Base-by-base conservation (phyloP, 1,284 basidiomycete species). In the Cryptococcus depauperatus region DNA sequence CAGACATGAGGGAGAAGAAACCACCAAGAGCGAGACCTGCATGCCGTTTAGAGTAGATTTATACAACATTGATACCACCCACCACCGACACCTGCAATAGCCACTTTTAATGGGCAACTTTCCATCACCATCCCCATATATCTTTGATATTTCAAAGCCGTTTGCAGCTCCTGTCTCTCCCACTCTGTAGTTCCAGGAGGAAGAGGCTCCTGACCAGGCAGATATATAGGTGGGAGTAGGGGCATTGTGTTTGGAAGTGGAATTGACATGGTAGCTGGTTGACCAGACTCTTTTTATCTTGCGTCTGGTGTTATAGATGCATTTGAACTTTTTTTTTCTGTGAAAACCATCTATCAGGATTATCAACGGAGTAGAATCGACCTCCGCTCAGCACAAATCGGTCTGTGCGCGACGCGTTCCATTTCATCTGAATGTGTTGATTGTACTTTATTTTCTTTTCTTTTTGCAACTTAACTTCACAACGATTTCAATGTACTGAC, bases 1-100 rank as follows among this genome's bases (percentile, higher is more conserved):
- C 77, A 35, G 86, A 89, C 90, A 98, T 93, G 51, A 98, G 77
- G 1, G 89, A 88, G 74, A 98, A 90, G 75, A 97, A 92, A 25
- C 84, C 92, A 53, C 93, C 95, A 39, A 97, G 77, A 10, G 78
- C 91, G 62, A 97, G 83, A 48, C 90, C 93, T 86, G 68, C 23
- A 21, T 22, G 22, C 19, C 11, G 13, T 2, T 32, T 44, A 27
- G 30, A 27, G 14, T 8, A 28, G 2, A 29, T 39, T 18, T 22
- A 29, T 23, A 21, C 1, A 40, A 19, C 29, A 14, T 22, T 29
- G 23, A 37, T 22, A 19, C 22, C 14, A 76, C 82, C 61, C 61
- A 89, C 87, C 88, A 62, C 79, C 80, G 43, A 75, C 81, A 37
- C 86, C 90, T 9, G 88, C 83, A 42, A 93, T 70, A 28, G 76